Evolutionary conservation across 352 stramenopile genomes (phyloP), one percentile per base, ranked within the genome.

Genomic region (Blastocystis sp.): DNA sequence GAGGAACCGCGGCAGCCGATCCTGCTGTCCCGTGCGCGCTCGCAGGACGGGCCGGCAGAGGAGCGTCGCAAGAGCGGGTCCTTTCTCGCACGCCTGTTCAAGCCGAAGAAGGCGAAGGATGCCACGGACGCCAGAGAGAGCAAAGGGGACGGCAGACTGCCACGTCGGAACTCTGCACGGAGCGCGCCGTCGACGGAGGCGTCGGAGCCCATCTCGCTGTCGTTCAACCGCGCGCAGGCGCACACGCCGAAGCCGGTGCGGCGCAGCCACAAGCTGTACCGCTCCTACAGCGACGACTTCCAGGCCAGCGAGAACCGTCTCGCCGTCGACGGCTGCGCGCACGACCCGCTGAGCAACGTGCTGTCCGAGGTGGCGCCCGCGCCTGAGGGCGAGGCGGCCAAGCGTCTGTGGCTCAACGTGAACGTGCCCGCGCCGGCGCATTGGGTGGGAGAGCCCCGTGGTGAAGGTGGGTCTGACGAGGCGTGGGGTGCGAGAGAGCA

Each of bases 61-160:
- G 53, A 82, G 48, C 5, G 14, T 7, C 5, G 48, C 2, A 82
- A 82, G 14, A 17, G n/a, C 34, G 67, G 56, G 38, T 5, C 14
- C n/a, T 82, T 82, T 28, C 65, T 82, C 53, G 67, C 74, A 9
- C 48, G 53, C 19, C 53, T 82, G n/a, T 82, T 82, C 74, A 82
- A 82, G 28, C 34, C 53, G 5, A 82, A 82, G 56, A 82, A 82
- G 52, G 52, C 64, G 0, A 62, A 28, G 0, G 74, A 34, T 34
- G 28, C 28, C 0, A 34, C 0, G 28, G 28, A 34, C 0, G 28
- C 28, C 28, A 34, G 28, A 34, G 28, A 34, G 28, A 34, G 28
- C 28, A 34, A 34, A 34, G 28, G 14, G 14, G 48, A 56, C 5
- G 48, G 48, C 5, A 7, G 48, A 14, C 14, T 56, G 48, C 14